These are phyloP conservation scores for Linanthus parryae DNA, from an alignment of 148 eudicot genomes.

Conservation along the genomic window DNA sequence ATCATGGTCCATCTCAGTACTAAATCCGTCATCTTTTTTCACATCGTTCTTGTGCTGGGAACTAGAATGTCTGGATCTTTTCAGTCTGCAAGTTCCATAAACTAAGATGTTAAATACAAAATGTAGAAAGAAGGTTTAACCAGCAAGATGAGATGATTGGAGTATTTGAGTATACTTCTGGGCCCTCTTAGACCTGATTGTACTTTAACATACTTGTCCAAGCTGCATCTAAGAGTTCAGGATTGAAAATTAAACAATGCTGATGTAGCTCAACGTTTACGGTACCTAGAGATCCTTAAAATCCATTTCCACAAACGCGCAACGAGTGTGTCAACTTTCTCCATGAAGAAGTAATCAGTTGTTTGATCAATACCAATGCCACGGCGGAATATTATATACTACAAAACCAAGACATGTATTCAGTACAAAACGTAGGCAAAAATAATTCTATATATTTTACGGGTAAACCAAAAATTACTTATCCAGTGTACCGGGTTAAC, in stretches of 20 bases:
- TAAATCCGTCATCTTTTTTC: constrained; percentile 57
- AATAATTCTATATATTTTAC: background rate
- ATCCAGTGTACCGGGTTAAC: too few species aligned
- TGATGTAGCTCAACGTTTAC: too few species aligned
- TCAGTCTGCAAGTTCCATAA: constrained; percentile 41
- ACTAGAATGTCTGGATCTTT: constrained; percentile 42
- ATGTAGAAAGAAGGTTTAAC: too few species aligned
- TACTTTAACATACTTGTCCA: too few species aligned
- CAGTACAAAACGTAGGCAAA: constrained; percentile 13
- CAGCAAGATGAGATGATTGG: too few species aligned
- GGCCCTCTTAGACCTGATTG: too few species aligned
- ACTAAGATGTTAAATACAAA: too few species aligned
- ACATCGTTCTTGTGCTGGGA: constrained; percentile 27
- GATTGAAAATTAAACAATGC: too few species aligned
- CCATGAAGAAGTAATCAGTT: constrained; percentile 82
- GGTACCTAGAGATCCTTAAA: constrained; percentile 69
- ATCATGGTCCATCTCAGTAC: constrained; percentile 35
- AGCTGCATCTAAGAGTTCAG: too few species aligned
- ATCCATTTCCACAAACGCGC: constrained; percentile 75
- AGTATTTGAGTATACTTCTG: too few species aligned
- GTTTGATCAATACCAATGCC: constrained; percentile 96
- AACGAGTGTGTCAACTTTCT: constrained; percentile 88
- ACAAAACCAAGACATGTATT: constrained; percentile 10
- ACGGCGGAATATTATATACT: constrained; percentile 91
- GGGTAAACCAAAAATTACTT: too few species aligned